These are phyloP conservation scores for Acanthamoeba divionensis DNA, from an alignment of 208 protist species.

Conservation along the genomic window DNA sequence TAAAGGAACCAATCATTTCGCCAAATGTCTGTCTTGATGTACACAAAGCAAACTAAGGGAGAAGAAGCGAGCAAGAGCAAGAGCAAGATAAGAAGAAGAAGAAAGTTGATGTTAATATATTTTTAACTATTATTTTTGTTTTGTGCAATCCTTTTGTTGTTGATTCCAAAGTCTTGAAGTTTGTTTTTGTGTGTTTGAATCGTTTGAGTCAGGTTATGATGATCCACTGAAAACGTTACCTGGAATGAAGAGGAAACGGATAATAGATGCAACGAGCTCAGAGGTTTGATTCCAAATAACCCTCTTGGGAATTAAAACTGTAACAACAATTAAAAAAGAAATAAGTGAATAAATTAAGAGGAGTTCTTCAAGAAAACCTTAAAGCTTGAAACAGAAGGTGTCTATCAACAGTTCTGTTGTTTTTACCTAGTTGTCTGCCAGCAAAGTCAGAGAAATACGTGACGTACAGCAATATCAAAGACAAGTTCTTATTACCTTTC, in stretches of 20 bases:
- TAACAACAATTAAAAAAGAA: too few relatives aligned
- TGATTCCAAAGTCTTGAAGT: too few relatives aligned
- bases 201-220: too few relatives aligned
- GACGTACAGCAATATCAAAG: constrained; percentile 11
- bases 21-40: neutral
- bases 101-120: too few relatives aligned
- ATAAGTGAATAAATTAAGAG: too few relatives aligned
- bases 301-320: constrained; percentile 8
- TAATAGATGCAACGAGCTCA: neutral
- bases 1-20: constrained; percentile 1
- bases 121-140: too few relatives aligned
- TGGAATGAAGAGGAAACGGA: constrained; percentile 13
- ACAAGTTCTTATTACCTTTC: neutral
- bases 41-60: neutral
- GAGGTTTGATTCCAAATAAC: constrained; percentile 18
- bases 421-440: constrained; percentile 26
- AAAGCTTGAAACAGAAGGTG: too few relatives aligned
- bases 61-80: neutral
- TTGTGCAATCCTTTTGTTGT: too few relatives aligned
- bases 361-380: too few relatives aligned
- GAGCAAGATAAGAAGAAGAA: neutral
- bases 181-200: too few relatives aligned
- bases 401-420: too few relatives aligned
- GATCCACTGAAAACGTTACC: neutral
- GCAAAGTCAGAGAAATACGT: constrained; percentile 33